Base-by-base conservation (phyloP, 257 asterid species). In the Salvia miltiorrhiza region DNA sequence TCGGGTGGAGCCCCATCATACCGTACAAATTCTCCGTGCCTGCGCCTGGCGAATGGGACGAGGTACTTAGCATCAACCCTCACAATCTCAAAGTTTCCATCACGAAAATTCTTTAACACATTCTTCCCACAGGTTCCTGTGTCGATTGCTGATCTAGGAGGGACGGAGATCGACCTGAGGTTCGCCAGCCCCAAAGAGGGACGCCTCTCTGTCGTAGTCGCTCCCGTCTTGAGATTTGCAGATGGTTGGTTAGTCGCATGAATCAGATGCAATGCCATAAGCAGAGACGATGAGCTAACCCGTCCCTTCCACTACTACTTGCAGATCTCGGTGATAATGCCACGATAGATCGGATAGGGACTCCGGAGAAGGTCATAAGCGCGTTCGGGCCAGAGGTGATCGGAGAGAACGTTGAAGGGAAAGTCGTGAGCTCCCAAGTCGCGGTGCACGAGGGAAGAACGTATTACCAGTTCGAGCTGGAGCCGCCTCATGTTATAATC, bases 361-460 rank as follows among this genome's bases (percentile, higher is more conserved):
- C 92, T 32, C 99, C 96, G 1, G 96, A 86, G 56, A 88, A 81
- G 73, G 99, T 93, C 82, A 90, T 93, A 64, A 88, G 57, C 35
- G 97, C 99, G 44, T 93, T 93, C 58, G 99, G 99, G 79, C 99
- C 97, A 9, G 97, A 90, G 78, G 96, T 93, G 30, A 93, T 88
- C 0, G 97, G 99, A 10, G 88, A 93, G 83, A 93, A 78, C 48
- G 96, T 93, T 9, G 99, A 88, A 78, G 99, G 99, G 62, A 93
- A 93, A 74, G 96, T 90, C 20, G 40, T 88, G 49, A 88, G 91
- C 72, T 76, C 93, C 17, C 68, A 67, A 80, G 85, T 90, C 20
- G 84, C 81, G 39, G 90, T 85, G 60, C 83, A 88, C 71, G 70
- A 70, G 4, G 97, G 97, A 67, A 84, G 96, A 72, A 90, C 78